These are phyloP conservation scores for Eutrema japonicum DNA, from an alignment of 345 rosid species.

Conservation along the genomic window DNA sequence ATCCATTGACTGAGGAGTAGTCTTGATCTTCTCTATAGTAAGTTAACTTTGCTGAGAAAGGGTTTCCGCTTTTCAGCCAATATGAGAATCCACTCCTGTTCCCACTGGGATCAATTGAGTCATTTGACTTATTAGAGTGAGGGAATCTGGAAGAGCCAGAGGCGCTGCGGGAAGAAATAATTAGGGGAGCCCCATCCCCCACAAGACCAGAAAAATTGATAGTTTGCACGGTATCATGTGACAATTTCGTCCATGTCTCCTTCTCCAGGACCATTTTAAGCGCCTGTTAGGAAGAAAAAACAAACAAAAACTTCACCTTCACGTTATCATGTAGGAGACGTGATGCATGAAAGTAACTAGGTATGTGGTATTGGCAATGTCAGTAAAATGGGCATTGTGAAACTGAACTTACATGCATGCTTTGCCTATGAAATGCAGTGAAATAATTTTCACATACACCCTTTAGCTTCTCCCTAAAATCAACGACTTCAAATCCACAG, in stretches of 20 bases:
- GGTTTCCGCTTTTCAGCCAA: conserved; percentile 86
- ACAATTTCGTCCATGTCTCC: conserved; percentile 86
- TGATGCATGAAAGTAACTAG: conserved; percentile 35
- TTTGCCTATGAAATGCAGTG: conserved; percentile 86
- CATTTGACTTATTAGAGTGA: conserved; percentile 54
- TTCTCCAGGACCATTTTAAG: conserved; percentile 97
- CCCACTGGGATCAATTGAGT: conserved; percentile 45
- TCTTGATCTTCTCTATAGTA: conserved; percentile 53
- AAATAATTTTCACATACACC: conserved; percentile 85
- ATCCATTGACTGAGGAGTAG: conserved; percentile 53
- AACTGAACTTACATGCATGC: conserved; percentile 70
- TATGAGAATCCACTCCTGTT: conserved; percentile 74
- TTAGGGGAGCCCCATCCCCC: conserved; percentile 94
- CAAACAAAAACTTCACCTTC: conserved; percentile 25
- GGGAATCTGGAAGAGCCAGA: conserved; percentile 52
- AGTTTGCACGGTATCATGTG: conserved; percentile 69
- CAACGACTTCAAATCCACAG: conserved; percentile 89
- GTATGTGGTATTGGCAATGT: conserved; percentile 26
- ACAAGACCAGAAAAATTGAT: conserved; percentile 90
- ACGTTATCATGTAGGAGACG: conserved; percentile 16
- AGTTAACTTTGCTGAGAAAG: conserved; percentile 67
- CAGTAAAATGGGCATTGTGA: conserved; percentile 13
- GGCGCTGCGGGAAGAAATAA: conserved; percentile 58
- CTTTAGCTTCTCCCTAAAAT: conserved; percentile 92
- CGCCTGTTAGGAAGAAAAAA: conserved; percentile 61